These are phyloP conservation scores for Nicotiana sylvestris DNA, from an alignment of 257 asterid genomes.

Conservation along the genomic window DNA sequence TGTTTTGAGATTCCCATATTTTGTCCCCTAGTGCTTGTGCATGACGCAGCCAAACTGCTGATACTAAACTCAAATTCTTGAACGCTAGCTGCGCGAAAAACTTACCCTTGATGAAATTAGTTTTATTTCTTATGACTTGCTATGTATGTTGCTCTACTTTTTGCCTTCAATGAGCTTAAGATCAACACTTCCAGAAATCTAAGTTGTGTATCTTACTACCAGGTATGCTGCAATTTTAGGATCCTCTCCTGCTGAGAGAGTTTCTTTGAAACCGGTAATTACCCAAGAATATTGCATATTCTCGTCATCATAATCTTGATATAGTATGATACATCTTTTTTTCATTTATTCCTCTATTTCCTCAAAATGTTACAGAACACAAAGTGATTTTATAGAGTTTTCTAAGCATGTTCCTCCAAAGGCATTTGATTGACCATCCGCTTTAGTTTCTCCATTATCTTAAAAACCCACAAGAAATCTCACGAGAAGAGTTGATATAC, in stretches of 20 bases:
- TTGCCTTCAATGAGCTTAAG: background rate
- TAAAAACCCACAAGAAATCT: background rate
- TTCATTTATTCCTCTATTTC: background rate
- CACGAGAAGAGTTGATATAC: background rate
- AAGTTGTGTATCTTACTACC: constrained; percentile 18
- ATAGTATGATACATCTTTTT: background rate
- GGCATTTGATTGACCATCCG: background rate
- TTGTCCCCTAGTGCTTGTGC: no score
- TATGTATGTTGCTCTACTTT: background rate
- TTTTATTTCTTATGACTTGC: background rate
- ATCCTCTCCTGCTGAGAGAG: constrained; percentile 64
- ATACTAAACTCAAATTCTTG: no score
- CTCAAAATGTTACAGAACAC: background rate
- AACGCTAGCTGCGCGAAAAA: no score
- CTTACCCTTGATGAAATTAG: no score
- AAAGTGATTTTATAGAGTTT: background rate
- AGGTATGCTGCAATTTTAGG: constrained; percentile 97
- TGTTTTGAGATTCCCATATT: no score
- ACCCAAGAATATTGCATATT: constrained; percentile 13
- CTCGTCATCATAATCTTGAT: background rate
- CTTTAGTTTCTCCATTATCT: background rate
- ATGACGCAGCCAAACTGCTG: no score
- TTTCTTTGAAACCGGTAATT: constrained; percentile 72
- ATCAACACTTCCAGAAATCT: background rate
- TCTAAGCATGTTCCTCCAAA: constrained; percentile 3